A percentile compares a stretch with the other conserved stretches of the same genome.
phyloP scores from a whole-genome alignment of 129 eudicot genomes.

The Tagetes patula region DNA sequence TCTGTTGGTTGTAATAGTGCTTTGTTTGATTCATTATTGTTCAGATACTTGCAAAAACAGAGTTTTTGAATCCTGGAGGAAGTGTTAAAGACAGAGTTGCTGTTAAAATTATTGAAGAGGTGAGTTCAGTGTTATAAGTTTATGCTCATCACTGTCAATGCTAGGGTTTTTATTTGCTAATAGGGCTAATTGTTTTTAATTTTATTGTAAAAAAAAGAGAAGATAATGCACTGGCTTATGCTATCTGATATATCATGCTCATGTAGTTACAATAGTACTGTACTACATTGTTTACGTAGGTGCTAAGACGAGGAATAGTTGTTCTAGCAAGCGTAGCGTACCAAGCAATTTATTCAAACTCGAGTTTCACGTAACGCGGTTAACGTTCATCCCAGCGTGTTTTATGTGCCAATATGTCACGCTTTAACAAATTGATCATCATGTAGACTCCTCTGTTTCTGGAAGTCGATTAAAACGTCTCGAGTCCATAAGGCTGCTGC shows the following conservation, averaged over 20 bases:
- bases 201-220: not conserved
- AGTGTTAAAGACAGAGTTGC: conserved; percentile 99
- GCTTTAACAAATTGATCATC: not conserved
- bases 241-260: not conserved
- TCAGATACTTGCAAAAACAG: conserved; percentile 91
- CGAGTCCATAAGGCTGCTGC: not conserved
- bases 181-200: not conserved
- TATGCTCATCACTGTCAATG: conserved; percentile 7
- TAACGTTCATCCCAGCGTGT: too few relatives aligned
- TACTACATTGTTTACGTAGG: not conserved
- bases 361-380: too few relatives aligned
- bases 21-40: conserved; percentile 2
- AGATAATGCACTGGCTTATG: not conserved
- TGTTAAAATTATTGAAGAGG: conserved; percentile 89
- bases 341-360: too few relatives aligned
- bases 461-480: not conserved
- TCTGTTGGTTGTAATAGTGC: not conserved
- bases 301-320: not conserved
- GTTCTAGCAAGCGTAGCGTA: too few relatives aligned
- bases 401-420: too few relatives aligned
- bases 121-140: conserved; percentile 15
- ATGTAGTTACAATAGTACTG: not conserved
- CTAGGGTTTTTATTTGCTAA: conserved; percentile 5
- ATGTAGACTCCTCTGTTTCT: not conserved
- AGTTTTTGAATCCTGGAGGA: conserved; percentile 97